Evolutionary conservation across 257 asterid genomes (phyloP).

Genomic region (Nyctanthes arbortristis): DNA sequence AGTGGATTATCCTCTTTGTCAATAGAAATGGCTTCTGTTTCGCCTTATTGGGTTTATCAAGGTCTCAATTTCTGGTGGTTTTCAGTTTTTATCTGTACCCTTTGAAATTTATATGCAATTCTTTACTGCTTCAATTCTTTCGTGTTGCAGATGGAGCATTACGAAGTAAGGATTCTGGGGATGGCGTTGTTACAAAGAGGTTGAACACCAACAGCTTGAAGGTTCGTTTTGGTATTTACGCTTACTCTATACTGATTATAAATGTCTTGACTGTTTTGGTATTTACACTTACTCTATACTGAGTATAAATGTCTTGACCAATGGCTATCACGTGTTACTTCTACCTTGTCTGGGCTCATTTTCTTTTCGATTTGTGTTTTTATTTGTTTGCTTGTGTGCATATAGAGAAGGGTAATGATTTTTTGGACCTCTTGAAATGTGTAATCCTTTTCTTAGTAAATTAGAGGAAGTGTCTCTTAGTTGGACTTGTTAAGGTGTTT

Average conservation of each 20-base stretch:
- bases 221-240: conserved; percentile 24
- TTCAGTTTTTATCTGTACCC: not conserved
- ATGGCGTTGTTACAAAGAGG: conserved; percentile 29
- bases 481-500: not conserved
- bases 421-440: not conserved
- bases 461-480: not conserved
- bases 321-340: not conserved
- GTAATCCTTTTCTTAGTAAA: conserved; percentile 7
- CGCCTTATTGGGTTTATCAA: conserved; percentile 52
- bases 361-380: conserved; percentile 2
- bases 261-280: not conserved
- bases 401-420: not conserved
- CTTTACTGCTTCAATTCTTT: not conserved
- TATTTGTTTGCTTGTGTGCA: not conserved
- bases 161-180: conserved; percentile 31
- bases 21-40: conserved; percentile 35
- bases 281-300: not conserved
- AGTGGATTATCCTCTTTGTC: not conserved
- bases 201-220: conserved; percentile 15
- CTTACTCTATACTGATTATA: not conserved
- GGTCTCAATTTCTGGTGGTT: conserved; percentile 25
- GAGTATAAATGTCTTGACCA: not conserved
- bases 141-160: conserved; percentile 41
- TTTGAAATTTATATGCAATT: not conserved
- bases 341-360: not conserved